These are phyloP conservation scores for Fusarium penzigii DNA, from an alignment of 2,329 filamentous ascomycete species.

Conservation along the genomic window DNA sequence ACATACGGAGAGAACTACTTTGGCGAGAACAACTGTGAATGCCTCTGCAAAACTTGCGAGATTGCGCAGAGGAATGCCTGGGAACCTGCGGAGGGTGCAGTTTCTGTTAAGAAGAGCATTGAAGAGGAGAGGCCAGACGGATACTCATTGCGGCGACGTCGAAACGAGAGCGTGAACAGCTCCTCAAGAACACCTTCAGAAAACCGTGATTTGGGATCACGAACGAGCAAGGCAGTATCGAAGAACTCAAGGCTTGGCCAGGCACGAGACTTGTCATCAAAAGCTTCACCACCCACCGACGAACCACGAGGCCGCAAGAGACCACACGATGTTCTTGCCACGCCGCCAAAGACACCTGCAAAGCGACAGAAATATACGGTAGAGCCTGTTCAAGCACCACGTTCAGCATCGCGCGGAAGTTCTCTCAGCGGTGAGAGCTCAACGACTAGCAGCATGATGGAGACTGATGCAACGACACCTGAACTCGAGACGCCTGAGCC, in stretches of 20 bases:
- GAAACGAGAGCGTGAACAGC: constrained; percentile 50
- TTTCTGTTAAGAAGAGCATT: constrained; percentile 51
- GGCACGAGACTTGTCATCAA: constrained; percentile 35
- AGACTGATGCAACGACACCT: constrained; percentile 52
- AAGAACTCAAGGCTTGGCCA: constrained; percentile 36
- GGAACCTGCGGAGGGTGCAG: constrained; percentile 56
- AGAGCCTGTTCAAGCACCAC: constrained; percentile 28
- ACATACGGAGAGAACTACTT: constrained; percentile 97
- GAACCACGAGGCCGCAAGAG: constrained; percentile 39
- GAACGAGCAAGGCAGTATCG: constrained; percentile 43
- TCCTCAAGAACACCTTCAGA: constrained; percentile 59
- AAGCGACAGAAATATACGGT: constrained; percentile 47
- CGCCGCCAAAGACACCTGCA: constrained; percentile 56
- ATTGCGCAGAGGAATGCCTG: constrained; percentile 76
- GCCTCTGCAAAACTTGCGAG: constrained; percentile 88
- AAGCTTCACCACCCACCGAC: constrained; percentile 30
- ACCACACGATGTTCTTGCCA: constrained; percentile 46
- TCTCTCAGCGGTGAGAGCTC: constrained; percentile 35
- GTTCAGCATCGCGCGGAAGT: constrained; percentile 39
- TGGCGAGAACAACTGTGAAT: constrained; percentile 92
- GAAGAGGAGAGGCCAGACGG: constrained; percentile 50
- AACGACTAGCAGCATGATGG: constrained; percentile 30
- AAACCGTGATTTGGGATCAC: constrained; percentile 56
- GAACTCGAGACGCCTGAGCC: constrained; percentile 49
- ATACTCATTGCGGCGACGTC: constrained; percentile 58